phyloP scores from a whole-genome alignment of 768 basidiomycete genomes.

The Pleurotus tuoliensis region DNA sequence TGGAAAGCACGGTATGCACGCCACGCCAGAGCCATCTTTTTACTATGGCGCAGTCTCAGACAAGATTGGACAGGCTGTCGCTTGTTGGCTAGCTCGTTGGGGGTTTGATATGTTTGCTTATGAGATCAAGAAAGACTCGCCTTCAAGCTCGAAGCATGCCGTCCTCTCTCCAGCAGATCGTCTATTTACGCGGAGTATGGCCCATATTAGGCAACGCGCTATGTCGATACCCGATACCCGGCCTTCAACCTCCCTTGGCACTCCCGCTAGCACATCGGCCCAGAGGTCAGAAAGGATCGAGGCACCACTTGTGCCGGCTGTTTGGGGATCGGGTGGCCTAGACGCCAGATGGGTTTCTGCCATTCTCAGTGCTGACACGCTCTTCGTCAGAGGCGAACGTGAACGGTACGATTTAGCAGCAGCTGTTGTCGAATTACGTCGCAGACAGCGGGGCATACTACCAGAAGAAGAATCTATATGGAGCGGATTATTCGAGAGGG shows the following conservation, averaged over 20 bases:
- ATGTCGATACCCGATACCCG: constrained; percentile 13
- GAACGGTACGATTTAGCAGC: constrained; percentile 79
- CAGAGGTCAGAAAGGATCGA: constrained; percentile 10
- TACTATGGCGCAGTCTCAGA: constrained; percentile 87
- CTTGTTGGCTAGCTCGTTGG: constrained; percentile 88
- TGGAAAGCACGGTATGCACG: constrained; percentile 9
- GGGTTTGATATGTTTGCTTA: constrained; percentile 69
- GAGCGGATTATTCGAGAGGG: constrained; percentile 63
- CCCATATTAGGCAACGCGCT: constrained; percentile 17
- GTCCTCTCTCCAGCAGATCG: constrained; percentile 2
- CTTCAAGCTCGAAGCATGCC: constrained; percentile 13
- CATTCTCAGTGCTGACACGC: constrained; percentile 69
- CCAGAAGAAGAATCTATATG: constrained; percentile 69
- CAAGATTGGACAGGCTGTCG: constrained; percentile 88
- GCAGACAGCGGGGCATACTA: constrained; percentile 44
- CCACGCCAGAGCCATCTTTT: constrained; percentile 36
- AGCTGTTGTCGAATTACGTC: constrained; percentile 68
- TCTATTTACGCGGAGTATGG: constrained; percentile 1
- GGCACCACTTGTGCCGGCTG: constrained; percentile 35
- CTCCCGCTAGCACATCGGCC: constrained; percentile 12
- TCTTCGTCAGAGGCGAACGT: constrained; percentile 76
- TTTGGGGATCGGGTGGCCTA: constrained; percentile 78
- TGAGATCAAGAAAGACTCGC: constrained; percentile 41
- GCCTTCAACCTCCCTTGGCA: not conserved
- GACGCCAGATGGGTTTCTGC: constrained; percentile 71